These are phyloP conservation scores for Sungouiella thailandica DNA, from an alignment of 805 yeast species.

Conservation along the genomic window DNA sequence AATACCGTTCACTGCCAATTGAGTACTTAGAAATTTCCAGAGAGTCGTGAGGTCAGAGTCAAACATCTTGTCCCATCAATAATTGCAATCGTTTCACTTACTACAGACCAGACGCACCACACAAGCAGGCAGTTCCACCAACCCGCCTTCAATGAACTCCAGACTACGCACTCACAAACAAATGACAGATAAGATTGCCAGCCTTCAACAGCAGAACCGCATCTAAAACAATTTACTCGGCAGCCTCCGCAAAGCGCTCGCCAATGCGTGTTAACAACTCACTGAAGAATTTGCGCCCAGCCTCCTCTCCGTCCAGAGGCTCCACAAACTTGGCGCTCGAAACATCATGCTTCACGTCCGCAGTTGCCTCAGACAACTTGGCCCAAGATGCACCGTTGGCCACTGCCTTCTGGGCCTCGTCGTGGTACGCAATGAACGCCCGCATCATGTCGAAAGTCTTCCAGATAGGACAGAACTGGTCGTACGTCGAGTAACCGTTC, in stretches of 20 bases:
- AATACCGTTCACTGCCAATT: too few species aligned
- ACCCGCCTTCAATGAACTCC: too few species aligned
- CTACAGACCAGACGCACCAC: too few species aligned
- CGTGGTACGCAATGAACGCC: constrained; percentile 83
- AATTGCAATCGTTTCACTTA: too few species aligned
- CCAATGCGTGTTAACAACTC: constrained; percentile 68
- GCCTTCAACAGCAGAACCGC: too few species aligned
- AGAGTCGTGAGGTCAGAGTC: too few species aligned
- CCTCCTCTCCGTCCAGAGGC: constrained; percentile 87
- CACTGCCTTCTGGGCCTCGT: constrained; percentile 96
- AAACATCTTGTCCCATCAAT: too few species aligned
- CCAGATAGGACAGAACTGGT: constrained; percentile 99
- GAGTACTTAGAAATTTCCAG: too few species aligned
- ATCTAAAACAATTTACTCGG: too few species aligned
- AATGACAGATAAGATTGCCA: too few species aligned
- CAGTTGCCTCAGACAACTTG: constrained; percentile 81
- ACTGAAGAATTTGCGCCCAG: constrained; percentile 70
- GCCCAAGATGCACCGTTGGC: constrained; percentile 93
- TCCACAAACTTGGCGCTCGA: constrained; percentile 94
- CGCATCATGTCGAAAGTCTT: constrained; percentile 98
- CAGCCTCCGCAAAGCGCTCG: constrained; percentile 92
- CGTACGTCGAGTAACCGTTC: constrained; percentile 97
- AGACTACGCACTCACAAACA: too few species aligned
- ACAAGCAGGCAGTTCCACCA: too few species aligned
- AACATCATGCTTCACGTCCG: constrained; percentile 89